phyloP scores from a whole-genome alignment of 257 asterid genomes.

The Fraxinus americana region DNA sequence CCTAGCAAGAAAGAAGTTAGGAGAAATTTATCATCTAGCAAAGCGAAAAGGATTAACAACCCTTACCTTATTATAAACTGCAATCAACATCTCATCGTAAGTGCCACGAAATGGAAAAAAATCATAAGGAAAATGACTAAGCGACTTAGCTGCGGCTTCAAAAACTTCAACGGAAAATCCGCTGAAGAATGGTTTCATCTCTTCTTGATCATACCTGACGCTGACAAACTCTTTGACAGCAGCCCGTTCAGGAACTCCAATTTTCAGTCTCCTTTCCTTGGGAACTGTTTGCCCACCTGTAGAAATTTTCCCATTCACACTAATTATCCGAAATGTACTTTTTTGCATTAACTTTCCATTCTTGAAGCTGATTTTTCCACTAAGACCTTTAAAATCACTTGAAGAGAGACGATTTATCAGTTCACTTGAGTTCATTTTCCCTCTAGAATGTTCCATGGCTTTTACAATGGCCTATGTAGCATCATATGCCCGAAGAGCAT shows the following conservation, averaged over 20 bases:
- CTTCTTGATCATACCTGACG: conserved; percentile 30
- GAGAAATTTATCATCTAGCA: not conserved
- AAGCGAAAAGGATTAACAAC: not conserved
- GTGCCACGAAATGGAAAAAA: conserved; percentile 49
- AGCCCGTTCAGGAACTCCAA: conserved; percentile 60
- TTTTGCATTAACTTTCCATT: conserved; percentile 38
- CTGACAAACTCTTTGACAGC: conserved; percentile 57
- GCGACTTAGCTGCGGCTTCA: conserved; percentile 46
- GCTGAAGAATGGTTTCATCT: conserved; percentile 31
- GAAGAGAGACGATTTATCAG: conserved; percentile 19
- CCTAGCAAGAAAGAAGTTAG: not conserved
- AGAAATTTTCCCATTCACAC: conserved; percentile 57
- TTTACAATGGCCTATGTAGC: conserved; percentile 35
- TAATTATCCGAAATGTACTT: conserved; percentile 45
- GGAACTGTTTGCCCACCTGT: conserved; percentile 41
- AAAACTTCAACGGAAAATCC: conserved; percentile 68
- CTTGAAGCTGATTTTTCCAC: conserved; percentile 54
- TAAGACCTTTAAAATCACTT: conserved; percentile 47
- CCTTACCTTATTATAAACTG: conserved; percentile 59
- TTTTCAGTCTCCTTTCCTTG: conserved; percentile 44
- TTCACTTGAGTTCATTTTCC: conserved; percentile 13
- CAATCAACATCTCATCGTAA: conserved; percentile 57
- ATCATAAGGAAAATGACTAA: conserved; percentile 44
- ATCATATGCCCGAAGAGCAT: conserved; percentile 59
- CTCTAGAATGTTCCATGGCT: conserved; percentile 29